Conservation (phyloP, 768 basidiomycete species). For the Leccinellum albellum region DNA sequence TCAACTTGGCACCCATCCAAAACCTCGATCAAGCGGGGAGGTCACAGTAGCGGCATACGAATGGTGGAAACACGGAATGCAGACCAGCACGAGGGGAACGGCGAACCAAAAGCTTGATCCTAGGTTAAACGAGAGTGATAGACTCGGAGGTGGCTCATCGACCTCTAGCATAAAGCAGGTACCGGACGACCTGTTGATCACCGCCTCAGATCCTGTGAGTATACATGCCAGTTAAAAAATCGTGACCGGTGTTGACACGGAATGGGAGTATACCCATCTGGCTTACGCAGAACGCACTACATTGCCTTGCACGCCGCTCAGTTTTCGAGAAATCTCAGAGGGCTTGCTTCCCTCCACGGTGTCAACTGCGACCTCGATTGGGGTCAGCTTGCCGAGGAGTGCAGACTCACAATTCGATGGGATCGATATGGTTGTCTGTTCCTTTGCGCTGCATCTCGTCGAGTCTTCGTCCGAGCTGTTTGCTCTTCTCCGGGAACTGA, state of each 20-base stretch:
- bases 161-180: not conserved
- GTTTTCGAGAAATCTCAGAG: constrained; percentile 61
- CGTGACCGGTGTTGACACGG: constrained; percentile 12
- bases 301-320: constrained; percentile 51
- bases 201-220: constrained; percentile 28
- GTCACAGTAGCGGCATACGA: constrained; percentile 55
- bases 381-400: not conserved
- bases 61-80: constrained; percentile 48
- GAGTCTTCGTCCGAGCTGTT: constrained; percentile 60
- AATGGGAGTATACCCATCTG: constrained; percentile 51
- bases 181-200: constrained; percentile 18
- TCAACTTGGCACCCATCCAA: not conserved
- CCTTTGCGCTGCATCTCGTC: constrained; percentile 71
- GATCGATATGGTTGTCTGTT: constrained; percentile 66
- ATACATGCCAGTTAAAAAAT: not conserved
- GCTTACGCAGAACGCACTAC: constrained; percentile 56
- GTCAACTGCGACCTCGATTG: constrained; percentile 12
- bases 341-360: constrained; percentile 43
- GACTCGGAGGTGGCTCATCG: not conserved
- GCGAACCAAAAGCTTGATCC: not conserved
- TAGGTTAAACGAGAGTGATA: not conserved
- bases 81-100: constrained; percentile 11
- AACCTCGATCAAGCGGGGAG: constrained; percentile 48
- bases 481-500: constrained; percentile 60
- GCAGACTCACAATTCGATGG: constrained; percentile 3